phyloP scores from a whole-genome alignment of 768 basidiomycete species.

The Pleurotus tuoliensis region DNA sequence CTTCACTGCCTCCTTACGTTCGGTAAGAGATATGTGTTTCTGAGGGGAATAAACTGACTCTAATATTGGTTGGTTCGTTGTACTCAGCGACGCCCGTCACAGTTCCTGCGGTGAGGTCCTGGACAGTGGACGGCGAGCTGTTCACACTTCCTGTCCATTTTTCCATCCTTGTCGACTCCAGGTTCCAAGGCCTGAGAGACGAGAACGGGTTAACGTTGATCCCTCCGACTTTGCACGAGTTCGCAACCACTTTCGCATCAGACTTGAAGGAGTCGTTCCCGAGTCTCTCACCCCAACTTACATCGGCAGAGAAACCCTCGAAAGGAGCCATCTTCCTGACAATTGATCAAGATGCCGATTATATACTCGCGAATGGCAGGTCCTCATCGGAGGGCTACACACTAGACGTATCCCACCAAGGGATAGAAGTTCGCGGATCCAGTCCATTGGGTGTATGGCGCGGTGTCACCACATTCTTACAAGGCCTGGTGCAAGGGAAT shows the following conservation, averaged over 20 bases:
- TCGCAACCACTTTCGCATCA: constrained; percentile 14
- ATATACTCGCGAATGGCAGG: constrained; percentile 31
- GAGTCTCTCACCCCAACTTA: not conserved
- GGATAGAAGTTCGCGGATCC: constrained; percentile 29
- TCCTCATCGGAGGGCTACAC: constrained; percentile 36
- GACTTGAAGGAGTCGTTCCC: constrained; percentile 11
- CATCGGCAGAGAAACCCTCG: not conserved
- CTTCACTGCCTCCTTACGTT: too few relatives aligned
- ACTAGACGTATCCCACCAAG: constrained; percentile 23
- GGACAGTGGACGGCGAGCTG: not conserved
- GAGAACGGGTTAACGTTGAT: constrained; percentile 14
- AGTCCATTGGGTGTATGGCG: constrained; percentile 37
- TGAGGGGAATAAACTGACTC: too few relatives aligned
- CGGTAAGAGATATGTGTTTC: too few relatives aligned
- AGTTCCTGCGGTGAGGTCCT: constrained; percentile 1
- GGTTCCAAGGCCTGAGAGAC: constrained; percentile 12
- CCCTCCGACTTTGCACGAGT: constrained; percentile 15
- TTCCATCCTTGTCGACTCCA: constrained; percentile 14
- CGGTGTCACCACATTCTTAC: constrained; percentile 40
- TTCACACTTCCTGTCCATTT: not conserved
- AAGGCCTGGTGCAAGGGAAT: constrained; percentile 26
- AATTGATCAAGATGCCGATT: constrained; percentile 19
- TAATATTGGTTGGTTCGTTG: too few relatives aligned
- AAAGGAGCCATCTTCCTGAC: constrained; percentile 24
- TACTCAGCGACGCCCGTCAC: not conserved